These are phyloP conservation scores for Penicillium bialowiezense DNA, from an alignment of 495 filamentous ascomycete species.

Conservation along the genomic window DNA sequence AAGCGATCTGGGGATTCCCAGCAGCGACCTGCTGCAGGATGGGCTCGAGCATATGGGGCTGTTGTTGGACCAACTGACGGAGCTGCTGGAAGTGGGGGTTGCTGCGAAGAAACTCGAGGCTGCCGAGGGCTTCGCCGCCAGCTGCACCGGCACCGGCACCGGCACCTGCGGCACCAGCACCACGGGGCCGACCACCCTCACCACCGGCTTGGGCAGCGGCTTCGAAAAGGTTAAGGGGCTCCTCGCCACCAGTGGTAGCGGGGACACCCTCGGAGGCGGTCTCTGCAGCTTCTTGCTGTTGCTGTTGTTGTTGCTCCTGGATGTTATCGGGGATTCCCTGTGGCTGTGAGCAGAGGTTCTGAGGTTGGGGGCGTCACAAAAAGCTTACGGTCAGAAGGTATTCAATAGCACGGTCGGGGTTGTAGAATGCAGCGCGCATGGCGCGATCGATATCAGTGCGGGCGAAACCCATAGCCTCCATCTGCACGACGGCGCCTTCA, in stretches of 20 bases:
- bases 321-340: constrained; percentile 89
- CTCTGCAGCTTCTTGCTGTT: constrained; percentile 24
- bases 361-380: neutral
- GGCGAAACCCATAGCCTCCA: constrained; percentile 96
- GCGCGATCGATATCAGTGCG: constrained; percentile 83
- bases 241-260: constrained; percentile 49
- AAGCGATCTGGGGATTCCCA: constrained; percentile 90
- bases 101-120: constrained; percentile 91
- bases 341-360: constrained; percentile 7
- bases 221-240: constrained; percentile 89
- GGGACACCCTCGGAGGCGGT: constrained; percentile 34
- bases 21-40: constrained; percentile 95
- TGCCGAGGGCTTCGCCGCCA: constrained; percentile 61
- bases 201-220: constrained; percentile 79
- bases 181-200: constrained; percentile 44
- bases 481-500: constrained; percentile 83
- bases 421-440: constrained; percentile 94
- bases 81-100: constrained; percentile 98
- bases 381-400: constrained; percentile 80
- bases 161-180: constrained; percentile 44
- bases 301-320: constrained; percentile 58
- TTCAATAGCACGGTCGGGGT: constrained; percentile 95
- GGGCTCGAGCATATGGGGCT: constrained; percentile 96
- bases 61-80: constrained; percentile 92
- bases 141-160: constrained; percentile 51